A percentile compares a stretch with the other conserved stretches of the same genome.
These are phyloP conservation scores for Botrytis deweyae DNA, from an alignment of 2,329 filamentous ascomycete genomes.

Conservation along the genomic window DNA sequence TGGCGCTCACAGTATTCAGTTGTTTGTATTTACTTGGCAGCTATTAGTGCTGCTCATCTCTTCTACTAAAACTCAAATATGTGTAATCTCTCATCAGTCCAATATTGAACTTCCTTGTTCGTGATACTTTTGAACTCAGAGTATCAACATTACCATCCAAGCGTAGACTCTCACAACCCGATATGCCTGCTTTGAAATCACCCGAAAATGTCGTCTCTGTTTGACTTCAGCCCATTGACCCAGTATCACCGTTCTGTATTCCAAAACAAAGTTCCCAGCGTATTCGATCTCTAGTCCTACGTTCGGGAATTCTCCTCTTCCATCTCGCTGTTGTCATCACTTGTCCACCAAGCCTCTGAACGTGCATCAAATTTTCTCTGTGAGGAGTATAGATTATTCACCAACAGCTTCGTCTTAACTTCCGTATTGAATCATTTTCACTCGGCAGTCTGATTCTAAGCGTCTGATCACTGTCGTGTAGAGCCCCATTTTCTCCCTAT, in stretches of 20 bases:
- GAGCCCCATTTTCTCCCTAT: rapidly evolving
- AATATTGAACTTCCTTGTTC: background rate
- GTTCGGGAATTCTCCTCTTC: background rate
- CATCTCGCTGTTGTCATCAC: background rate
- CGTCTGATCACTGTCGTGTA: rapidly evolving
- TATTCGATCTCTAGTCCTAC: background rate
- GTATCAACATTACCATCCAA: background rate
- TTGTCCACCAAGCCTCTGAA: background rate
- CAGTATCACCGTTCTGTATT: rapidly evolving
- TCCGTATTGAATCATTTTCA: too few species aligned
- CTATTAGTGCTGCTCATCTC: rapidly evolving
- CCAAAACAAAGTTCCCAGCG: too few species aligned
- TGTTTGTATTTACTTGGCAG: rapidly evolving
- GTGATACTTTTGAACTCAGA: background rate
- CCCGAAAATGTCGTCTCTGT: rapidly evolving
- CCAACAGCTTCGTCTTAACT: background rate
- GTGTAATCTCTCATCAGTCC: rapidly evolving
- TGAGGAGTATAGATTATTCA: background rate
- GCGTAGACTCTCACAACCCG: background rate
- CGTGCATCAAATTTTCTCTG: rapidly evolving
- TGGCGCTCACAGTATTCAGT: background rate
- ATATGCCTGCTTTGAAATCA: rapidly evolving
- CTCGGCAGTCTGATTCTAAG: background rate
- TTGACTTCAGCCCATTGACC: rapidly evolving
- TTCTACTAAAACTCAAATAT: too few species aligned